Evolutionary conservation across 768 basidiomycete genomes (phyloP).

Genomic region (Russula emetica): DNA sequence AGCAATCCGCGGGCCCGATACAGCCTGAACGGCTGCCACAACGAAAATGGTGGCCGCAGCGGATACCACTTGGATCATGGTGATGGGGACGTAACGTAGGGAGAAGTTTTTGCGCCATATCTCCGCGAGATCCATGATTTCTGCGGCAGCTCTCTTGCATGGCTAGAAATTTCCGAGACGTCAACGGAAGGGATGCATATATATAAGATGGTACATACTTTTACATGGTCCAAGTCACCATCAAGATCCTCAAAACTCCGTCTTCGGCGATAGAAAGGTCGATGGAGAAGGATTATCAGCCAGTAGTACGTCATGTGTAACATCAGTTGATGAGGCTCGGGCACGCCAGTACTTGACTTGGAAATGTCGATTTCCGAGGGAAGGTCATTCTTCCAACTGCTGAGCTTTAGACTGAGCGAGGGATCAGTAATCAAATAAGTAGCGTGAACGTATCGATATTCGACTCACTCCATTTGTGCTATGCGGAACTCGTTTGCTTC

Average conservation of each 20-base stretch:
- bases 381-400: conserved; percentile 26
- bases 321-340: conserved; percentile 27
- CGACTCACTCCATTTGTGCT: conserved; percentile 27
- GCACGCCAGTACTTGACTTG: conserved; percentile 16
- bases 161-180: conserved; percentile 11
- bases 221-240: conserved; percentile 21
- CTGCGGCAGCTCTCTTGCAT: conserved; percentile 24
- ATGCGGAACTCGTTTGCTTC: conserved; percentile 24
- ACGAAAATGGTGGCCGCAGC: conserved; percentile 29
- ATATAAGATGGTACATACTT: conserved; percentile 6
- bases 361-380: conserved; percentile 23
- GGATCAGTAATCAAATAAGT: not conserved
- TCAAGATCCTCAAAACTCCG: conserved; percentile 15
- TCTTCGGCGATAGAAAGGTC: conserved; percentile 27
- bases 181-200: not conserved
- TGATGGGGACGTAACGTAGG: conserved; percentile 28
- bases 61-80: conserved; percentile 28
- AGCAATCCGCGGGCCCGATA: conserved; percentile 25
- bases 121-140: conserved; percentile 26
- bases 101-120: conserved; percentile 22
- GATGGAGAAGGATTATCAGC: conserved; percentile 26
- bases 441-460: not conserved
- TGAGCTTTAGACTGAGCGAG: conserved; percentile 22
- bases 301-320: conserved; percentile 28
- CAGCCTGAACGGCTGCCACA: conserved; percentile 28